Evolutionary conservation across 2,329 filamentous ascomycete genomes (phyloP).

Genomic region (Trichoderma arundinaceum): DNA sequence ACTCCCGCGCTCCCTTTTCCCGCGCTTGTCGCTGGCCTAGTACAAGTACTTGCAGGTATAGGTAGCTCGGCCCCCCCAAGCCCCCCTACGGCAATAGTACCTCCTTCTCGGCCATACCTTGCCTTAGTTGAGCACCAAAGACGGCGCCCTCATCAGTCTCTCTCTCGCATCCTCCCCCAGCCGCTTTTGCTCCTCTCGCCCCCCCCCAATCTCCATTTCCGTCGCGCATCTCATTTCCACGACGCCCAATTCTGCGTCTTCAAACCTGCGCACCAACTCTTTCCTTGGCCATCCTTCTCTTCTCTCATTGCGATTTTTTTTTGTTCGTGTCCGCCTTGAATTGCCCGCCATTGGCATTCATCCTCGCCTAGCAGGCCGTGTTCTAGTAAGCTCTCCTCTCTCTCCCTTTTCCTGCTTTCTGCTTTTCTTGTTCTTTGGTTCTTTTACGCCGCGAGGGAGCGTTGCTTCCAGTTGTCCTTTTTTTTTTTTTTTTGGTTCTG

Average conservation of each 20-base stretch:
- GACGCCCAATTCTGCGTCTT: slow-evolving; percentile 28
- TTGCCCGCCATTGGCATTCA: slow-evolving; percentile 32
- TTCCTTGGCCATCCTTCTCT: slow-evolving; percentile 33
- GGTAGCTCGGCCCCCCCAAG: slow-evolving; percentile 5
- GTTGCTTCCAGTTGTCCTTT: slow-evolving; percentile 24
- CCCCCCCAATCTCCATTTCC: slow-evolving; percentile 32
- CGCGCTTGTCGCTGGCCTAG: slow-evolving; percentile 8
- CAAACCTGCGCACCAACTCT: slow-evolving; percentile 30
- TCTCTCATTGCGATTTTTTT: slow-evolving; percentile 32
- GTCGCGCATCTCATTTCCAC: slow-evolving; percentile 34
- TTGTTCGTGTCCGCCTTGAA: slow-evolving; percentile 34
- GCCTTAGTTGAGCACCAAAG: neutral
- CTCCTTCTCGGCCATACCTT: slow-evolving; percentile 29
- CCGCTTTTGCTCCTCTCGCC: slow-evolving; percentile 30
- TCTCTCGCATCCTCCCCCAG: slow-evolving; percentile 29
- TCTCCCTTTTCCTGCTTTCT: slow-evolving; percentile 15
- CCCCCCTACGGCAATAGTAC: slow-evolving; percentile 26
- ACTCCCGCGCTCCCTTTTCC: slow-evolving; percentile 27
- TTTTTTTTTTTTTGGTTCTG: slow-evolving; percentile 15
- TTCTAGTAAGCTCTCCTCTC: slow-evolving; percentile 18
- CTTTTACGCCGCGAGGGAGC: neutral
- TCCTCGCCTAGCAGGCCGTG: slow-evolving; percentile 33
- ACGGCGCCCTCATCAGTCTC: neutral
- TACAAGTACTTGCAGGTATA: slow-evolving; percentile 29
- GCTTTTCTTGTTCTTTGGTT: neutral